These are phyloP conservation scores for Lumnitzera racemosa DNA, from an alignment of 345 rosid genomes.

Conservation along the genomic window DNA sequence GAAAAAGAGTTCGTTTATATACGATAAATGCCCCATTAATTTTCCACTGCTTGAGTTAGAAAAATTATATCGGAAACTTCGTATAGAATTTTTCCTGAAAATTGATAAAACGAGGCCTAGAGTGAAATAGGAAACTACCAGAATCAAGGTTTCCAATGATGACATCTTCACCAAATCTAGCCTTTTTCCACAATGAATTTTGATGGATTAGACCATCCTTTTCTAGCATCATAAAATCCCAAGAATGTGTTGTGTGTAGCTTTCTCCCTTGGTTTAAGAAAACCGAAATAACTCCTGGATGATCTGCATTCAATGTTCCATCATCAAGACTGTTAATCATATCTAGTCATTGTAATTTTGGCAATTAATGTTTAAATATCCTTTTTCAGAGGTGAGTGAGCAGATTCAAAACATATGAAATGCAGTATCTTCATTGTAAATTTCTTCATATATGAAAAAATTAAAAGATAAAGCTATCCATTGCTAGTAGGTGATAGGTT, in stretches of 20 bases:
- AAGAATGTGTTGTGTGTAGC: constrained; percentile 49
- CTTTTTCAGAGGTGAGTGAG: neutral
- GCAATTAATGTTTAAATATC: no score
- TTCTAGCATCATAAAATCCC: constrained; percentile 51
- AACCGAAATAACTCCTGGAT: constrained; percentile 40
- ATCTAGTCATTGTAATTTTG: no score
- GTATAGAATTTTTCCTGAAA: no score
- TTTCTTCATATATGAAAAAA: neutral
- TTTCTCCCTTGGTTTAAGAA: constrained; percentile 30
- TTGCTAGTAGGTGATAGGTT: no score
- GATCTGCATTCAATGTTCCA: constrained; percentile 21
- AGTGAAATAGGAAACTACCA: constrained; percentile 22
- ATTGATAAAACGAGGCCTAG: neutral
- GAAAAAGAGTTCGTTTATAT: no score
- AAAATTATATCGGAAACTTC: no score
- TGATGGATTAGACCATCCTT: constrained; percentile 17
- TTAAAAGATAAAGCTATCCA: neutral
- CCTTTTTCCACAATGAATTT: constrained; percentile 31
- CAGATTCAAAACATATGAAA: neutral
- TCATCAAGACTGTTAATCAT: no score
- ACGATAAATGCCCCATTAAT: no score
- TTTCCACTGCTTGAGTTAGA: no score
- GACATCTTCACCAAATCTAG: constrained; percentile 37
- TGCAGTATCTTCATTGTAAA: no score
- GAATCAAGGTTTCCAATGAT: constrained; percentile 55